Evolutionary conservation across 129 eudicot genomes (phyloP).

Genomic region (Scalesia atractyloides): DNA sequence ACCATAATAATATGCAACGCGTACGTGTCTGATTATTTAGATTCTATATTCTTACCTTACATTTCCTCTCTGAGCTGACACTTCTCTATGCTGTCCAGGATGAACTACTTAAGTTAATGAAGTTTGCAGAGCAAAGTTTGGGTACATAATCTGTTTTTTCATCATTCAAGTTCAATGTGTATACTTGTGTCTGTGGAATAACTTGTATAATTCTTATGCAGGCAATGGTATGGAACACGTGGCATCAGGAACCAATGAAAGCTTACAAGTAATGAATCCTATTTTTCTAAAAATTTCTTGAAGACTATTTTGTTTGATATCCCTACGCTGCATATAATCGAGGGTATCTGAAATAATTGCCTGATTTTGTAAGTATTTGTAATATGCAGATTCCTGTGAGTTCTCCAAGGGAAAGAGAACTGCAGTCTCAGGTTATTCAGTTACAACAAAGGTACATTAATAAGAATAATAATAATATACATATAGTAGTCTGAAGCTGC

Average conservation of each 20-base stretch:
- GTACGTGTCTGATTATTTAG: conserved; percentile 44
- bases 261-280: conserved; percentile 48
- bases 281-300: not conserved
- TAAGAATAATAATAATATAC: not conserved
- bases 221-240: conserved; percentile 47
- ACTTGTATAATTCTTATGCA: conserved; percentile 31
- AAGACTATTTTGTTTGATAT: not conserved
- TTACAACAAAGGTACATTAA: conserved; percentile 77
- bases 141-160: conserved; percentile 43
- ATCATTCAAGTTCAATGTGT: conserved; percentile 7
- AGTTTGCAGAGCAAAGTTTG: conserved; percentile 65
- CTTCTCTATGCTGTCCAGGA: conserved; percentile 50
- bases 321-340: not conserved
- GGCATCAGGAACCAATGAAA: conserved; percentile 56
- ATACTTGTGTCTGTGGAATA: not conserved
- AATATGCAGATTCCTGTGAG: conserved; percentile 47
- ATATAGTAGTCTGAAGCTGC: not conserved
- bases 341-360: conserved; percentile 12
- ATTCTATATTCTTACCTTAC: conserved; percentile 1
- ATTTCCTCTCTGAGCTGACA: conserved; percentile 17
- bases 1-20: conserved; percentile 77
- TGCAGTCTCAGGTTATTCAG: conserved; percentile 68
- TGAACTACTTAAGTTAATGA: conserved; percentile 72
- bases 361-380: conserved; percentile 1
- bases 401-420: conserved; percentile 65